Evolutionary conservation across 352 stramenopile genomes (phyloP), one percentile per base, ranked within the genome.

Genomic region (Blastocystis sp.): DNA sequence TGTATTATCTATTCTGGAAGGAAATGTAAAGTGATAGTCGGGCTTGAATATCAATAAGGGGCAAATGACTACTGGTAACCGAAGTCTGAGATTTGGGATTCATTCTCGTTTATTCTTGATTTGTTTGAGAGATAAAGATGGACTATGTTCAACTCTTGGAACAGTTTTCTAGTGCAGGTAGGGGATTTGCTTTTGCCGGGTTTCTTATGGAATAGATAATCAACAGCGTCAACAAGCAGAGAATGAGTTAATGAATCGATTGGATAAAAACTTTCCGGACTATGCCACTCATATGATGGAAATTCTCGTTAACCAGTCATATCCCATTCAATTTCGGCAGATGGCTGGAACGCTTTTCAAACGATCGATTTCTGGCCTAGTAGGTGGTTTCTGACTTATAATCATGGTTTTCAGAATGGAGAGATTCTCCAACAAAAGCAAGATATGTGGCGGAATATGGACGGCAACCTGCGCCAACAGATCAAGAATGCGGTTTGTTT

Each of bases 311-410:
- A 61, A 63, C 11, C 26, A 47, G 23, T 69, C 47, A 0, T 53
- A 84, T 5, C 45, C 50, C 3, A 18, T 37, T 15, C 7, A 18
- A 11, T 47, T 37, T 68, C 73, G 73, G 18, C 73, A 84, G 26
- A 64, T 64, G 47, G 73, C 73, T 3, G 73, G 73, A 34, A 84
- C 55, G 23, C 29, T 84, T 13, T 84, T 84, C 39, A 84, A 84
- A 45, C 26, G 47, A 41, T 34, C 73, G 34, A 84, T 84, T 68
- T 84, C 73, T 2, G 47, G 73, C 62, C 47, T 84, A 0, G 73
- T 84, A 84, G 29, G 26, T 50, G 15, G 29, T 41, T 66, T 68
- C 3, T 47, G 11, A 5, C 55, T 68, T 8, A 7, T n/a, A 8
- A 3, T 56, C 2, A 47, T 18, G 26, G 53, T 23, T 63, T 43